phyloP scores from a whole-genome alignment of 2,329 filamentous ascomycete genomes.

The Fusarium siculi region DNA sequence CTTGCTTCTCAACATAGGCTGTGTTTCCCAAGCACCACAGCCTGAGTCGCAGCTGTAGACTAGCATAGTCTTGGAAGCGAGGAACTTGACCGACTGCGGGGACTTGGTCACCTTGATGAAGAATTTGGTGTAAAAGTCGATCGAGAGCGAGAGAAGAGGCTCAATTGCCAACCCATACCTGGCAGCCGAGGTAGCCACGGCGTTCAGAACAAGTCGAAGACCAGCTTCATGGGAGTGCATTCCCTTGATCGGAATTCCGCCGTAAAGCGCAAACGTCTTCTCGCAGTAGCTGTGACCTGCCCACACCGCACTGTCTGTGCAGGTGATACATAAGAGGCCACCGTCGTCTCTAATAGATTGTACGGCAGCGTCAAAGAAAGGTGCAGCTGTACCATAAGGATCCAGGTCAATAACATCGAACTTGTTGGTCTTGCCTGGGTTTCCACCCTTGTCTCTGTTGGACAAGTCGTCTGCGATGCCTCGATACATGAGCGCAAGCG shows the following conservation, averaged over 20 bases:
- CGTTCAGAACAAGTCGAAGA: slow-evolving; percentile 84
- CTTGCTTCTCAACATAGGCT: slow-evolving; percentile 78
- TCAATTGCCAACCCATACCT: slow-evolving; percentile 90
- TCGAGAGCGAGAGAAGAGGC: slow-evolving; percentile 89
- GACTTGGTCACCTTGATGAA: slow-evolving; percentile 86
- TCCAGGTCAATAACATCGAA: slow-evolving; percentile 98
- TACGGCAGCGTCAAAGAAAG: slow-evolving; percentile 90
- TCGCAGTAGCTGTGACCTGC: slow-evolving; percentile 94
- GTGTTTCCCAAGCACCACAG: slow-evolving; percentile 91
- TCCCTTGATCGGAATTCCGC: slow-evolving; percentile 87
- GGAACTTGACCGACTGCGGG: slow-evolving; percentile 87
- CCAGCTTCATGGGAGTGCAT: slow-evolving; percentile 89
- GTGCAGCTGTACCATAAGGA: slow-evolving; percentile 92
- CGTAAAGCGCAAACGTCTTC: slow-evolving; percentile 94
- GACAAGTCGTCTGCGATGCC: slow-evolving; percentile 66
- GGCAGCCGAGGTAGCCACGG: slow-evolving; percentile 81
- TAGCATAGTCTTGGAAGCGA: slow-evolving; percentile 91
- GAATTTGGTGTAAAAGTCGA: slow-evolving; percentile 93
- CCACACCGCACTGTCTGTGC: slow-evolving; percentile 95
- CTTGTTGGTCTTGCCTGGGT: slow-evolving; percentile 57
- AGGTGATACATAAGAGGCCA: slow-evolving; percentile 92
- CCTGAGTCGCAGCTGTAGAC: slow-evolving; percentile 91
- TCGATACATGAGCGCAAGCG: slow-evolving; percentile 90
- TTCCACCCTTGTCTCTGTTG: slow-evolving; percentile 52
- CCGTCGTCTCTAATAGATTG: slow-evolving; percentile 86